Base-by-base conservation (phyloP, 148 eudicot species). In the Oxyria digyna region DNA sequence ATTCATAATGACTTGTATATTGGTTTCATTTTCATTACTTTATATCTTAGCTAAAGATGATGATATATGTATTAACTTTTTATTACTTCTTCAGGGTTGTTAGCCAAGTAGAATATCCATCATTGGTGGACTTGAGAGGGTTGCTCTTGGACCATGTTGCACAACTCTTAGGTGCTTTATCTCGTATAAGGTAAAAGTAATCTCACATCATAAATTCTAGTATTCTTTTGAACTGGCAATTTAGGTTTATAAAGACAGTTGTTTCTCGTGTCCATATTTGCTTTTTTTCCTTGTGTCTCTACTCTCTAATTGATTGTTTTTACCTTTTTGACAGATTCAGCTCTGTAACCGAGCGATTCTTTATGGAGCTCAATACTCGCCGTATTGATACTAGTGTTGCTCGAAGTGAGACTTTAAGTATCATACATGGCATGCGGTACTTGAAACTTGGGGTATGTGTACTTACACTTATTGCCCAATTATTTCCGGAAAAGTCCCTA, bases 301-400 rank as follows among this genome's bases (percentile, higher is more conserved):
- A 29, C 10, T 31, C 35, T 59, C 7, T 59, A 29, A 31, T 29
- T 59, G 17, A 29, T 29, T 59, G 65, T 31, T 38, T 29, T 59
- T 59, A 12, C 66, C 65, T 29, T 45, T 55, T 21, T 46, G 24
- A 46, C 73, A 94, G 99, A 79, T 94, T 94, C 80, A 94, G 99
- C 75, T 91, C 96, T 18, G 97, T 90, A 55, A 94, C 99, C n/a
- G 99, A 94, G 75, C 91, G 99, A n/a, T 94, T 88, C 81, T 94
- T 94, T 85, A 85, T 90, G 99, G 99, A 94, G 79, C 87, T 94
- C 75, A 88, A 94, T 76, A 83, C 96, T 64, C 99, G 99, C 50
- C 91, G 99, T 62, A 82, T 94, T 71, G 99, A 94, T 82, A 82
- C 93, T 66, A 88, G 82, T 80, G 88, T 78, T 77, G 93, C 93